Base-by-base conservation (phyloP, 768 basidiomycete species). In the Pleurotus tuber-regium region DNA sequence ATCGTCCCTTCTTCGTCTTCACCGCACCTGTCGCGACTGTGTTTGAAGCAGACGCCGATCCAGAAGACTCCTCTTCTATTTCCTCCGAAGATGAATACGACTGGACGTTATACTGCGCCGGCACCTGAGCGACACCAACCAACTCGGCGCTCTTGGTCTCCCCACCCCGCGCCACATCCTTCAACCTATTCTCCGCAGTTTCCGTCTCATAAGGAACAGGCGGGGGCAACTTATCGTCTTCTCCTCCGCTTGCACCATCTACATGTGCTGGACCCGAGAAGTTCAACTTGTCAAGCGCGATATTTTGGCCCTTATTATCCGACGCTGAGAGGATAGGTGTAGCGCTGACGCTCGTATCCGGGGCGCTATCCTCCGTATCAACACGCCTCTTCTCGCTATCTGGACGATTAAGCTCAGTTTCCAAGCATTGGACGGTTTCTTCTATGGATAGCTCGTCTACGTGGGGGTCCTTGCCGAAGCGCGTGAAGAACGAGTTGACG, bases 341-440 rank as follows among this genome's bases (percentile, higher is more conserved):
- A 4, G 75, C 75, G 19, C 76, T 77, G 3, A 75, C 70, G 51
- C 82, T 83, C 54, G 73, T 70, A 54, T 77, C 75, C 55, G 73
- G 62, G 49, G 73, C 66, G 25, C 62, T 59, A 12, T 77, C 76
- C 4, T 81, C 81, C 1, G 66, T 67, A n/a, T 78, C 71, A 18
- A 92, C 62, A 16, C 79, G 70, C 57, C 83, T 82, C 71, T 84
- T 86, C 72, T 97, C 89, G 25, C 77, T 79, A 24, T 70, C 69
- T 0, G 89, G 86, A 35, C 89, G 78, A 43, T 82, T 79, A 3
- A 98, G 78, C 66, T 94, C 92, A 21, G 75, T 76, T 67, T 99
- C 97, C 11, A 99, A 78, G 61, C 87, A 93, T 53, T 78, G 74
- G n/a, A 96, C 83, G 0, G 82, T 78, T 66, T 99, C 84, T 23